Evolutionary conservation across 2,329 filamentous ascomycete species (phyloP), one percentile per base, ranked within the genome.

Genomic region (Botrytis medusae): DNA sequence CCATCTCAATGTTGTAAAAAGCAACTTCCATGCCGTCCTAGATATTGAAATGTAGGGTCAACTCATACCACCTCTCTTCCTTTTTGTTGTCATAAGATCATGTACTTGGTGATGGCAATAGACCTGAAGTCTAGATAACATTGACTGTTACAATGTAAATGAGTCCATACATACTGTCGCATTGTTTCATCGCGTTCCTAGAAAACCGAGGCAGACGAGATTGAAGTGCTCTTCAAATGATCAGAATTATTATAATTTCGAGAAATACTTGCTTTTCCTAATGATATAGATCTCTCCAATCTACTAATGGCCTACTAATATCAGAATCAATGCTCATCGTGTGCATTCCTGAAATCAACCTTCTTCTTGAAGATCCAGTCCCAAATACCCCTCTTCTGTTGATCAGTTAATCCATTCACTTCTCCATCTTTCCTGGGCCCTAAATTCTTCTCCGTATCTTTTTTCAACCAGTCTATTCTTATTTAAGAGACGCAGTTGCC

Each of bases 381-480:
- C 18, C 29, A 18, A 5, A n/a, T 48, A 1, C 20, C 44, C 29
- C 20, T 48, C 29, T 29, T 32, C 34, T 0, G 34, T 65, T 5
- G 2, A 65, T 48, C 1, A 14, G 22, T 18, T 2, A 20, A 65
- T 65, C 2, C 8, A 44, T 63, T 44, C 61, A 63, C 18, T 44
- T 18, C 20, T 29, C 9, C 2, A 4, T 14, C 0, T 16, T n/a
- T 54, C 16, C 2, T 1, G 3, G 25, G 7, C 48, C 12, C 48
- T n/a, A 1, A n/a, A 1, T 14, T 14, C 2, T 7, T 7, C 25
- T 29, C 8, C 2, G 25, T 0, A 18, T 4, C 0, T 2, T 18
- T 18, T 12, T 7, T 22, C 8, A 7, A 1, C 22, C 2, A 7
- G 12, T 14, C 10, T 14, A 5, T 16, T 1, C 8, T 10, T 18